Conservation (phyloP, 2,329 filamentous ascomycete genomes). For the Cladosporium sp. region DNA sequence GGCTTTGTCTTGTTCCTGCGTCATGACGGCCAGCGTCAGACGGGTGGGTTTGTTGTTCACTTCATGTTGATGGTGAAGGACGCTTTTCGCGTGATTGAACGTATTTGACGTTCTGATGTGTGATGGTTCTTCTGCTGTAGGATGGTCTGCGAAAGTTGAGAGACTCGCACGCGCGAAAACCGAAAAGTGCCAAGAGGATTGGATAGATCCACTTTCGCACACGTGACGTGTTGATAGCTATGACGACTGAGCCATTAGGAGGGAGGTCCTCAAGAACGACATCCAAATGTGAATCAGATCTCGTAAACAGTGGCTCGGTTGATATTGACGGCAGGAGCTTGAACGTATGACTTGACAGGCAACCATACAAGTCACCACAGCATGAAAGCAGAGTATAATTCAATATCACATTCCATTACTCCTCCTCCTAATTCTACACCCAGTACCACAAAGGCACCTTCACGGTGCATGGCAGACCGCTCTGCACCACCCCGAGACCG, state of each 20-base stretch:
- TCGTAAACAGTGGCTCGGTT: not conserved
- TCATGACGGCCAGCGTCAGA: slow-evolving; percentile 2
- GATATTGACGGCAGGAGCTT: not conserved
- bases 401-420: not conserved
- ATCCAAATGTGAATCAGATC: not conserved
- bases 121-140: not conserved
- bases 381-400: not conserved
- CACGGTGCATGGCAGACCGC: not conserved
- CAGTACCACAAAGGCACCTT: not conserved
- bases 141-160: not conserved
- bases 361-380: not conserved
- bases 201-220: slow-evolving; percentile 6
- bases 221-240: not conserved
- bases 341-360: not conserved
- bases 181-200: not conserved
- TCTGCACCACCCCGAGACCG: not conserved
- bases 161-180: not conserved
- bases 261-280: not conserved
- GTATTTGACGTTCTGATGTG: not conserved
- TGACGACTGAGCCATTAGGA: too few species aligned
- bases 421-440: not conserved
- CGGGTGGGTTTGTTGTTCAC: not conserved
- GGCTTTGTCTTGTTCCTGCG: slow-evolving; percentile 7
- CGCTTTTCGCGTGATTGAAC: not conserved
- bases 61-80: not conserved